phyloP scores from a whole-genome alignment of 164 flowering plant species.

The Cinnamomum micranthum region DNA sequence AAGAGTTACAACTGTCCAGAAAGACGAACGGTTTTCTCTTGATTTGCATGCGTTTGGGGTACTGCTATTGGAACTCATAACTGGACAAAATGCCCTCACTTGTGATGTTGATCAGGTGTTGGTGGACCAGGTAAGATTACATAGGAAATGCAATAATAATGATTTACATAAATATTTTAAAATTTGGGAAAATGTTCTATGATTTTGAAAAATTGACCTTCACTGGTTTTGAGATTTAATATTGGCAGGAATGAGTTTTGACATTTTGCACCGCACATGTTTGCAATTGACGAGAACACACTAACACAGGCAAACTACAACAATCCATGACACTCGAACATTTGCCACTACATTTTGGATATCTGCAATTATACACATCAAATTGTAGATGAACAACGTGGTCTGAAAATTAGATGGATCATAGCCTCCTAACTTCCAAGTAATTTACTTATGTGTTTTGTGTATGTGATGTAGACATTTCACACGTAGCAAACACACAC shows the following conservation, averaged over 20 bases:
- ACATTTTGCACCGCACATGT: not conserved
- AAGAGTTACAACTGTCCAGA: constrained; percentile 12
- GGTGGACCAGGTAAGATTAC: constrained; percentile 34
- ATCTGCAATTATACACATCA: no score
- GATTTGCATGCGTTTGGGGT: constrained; percentile 40
- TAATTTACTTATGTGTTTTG: no score
- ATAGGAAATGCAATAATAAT: not conserved
- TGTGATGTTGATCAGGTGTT: constrained; percentile 17
- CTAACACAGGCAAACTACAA: not conserved
- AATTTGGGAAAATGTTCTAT: not conserved
- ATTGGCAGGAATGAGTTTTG: not conserved
- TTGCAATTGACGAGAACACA: not conserved
- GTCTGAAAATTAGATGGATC: no score
- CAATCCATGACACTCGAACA: no score
- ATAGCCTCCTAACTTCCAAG: no score
- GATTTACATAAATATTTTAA: not conserved
- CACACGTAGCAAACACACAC: no score
- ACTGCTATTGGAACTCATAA: constrained; percentile 40
- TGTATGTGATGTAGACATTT: no score
- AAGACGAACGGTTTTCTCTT: constrained; percentile 17
- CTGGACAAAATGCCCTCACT: constrained; percentile 25
- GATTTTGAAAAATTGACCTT: not conserved
- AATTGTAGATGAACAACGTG: no score
- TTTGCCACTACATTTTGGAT: no score
- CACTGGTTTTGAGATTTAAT: not conserved